Percentiles rank a stretch among this genome's conserved stretches.
Conservation (phyloP, 257 asterid species). For the Cynanchum wilfordii region DNA sequence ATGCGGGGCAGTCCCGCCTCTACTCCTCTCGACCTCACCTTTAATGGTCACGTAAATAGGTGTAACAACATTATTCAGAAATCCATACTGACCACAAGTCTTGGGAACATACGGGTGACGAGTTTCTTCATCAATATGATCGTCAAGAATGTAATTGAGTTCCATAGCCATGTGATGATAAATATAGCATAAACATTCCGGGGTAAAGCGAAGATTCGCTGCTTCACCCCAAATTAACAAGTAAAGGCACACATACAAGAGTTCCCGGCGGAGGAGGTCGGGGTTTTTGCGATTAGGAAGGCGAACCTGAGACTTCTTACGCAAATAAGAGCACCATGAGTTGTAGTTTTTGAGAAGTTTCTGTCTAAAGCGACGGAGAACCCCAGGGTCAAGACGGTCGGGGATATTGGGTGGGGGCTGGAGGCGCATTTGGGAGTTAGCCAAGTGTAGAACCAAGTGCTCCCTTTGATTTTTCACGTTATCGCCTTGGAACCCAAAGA, state of each 20-base stretch:
- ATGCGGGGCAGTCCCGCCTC: conserved; percentile 91
- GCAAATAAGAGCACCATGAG: conserved; percentile 79
- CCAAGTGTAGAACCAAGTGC: conserved; percentile 77
- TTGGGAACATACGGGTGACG: conserved; percentile 61
- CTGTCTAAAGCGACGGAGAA: conserved; percentile 61
- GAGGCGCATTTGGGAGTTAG: conserved; percentile 90
- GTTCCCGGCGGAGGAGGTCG: conserved; percentile 66
- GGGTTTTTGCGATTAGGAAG: conserved; percentile 57
- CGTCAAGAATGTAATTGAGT: conserved; percentile 75
- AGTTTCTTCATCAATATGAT: conserved; percentile 60
- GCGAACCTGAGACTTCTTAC: conserved; percentile 65
- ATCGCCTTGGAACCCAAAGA: conserved; percentile 89
- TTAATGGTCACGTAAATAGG: conserved; percentile 58
- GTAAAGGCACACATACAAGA: conserved; percentile 68
- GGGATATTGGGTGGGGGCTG: conserved; percentile 49
- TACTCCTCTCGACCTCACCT: conserved; percentile 82
- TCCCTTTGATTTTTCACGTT: conserved; percentile 90
- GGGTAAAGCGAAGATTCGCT: conserved; percentile 71
- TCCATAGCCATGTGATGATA: conserved; percentile 89
- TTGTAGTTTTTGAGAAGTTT: conserved; percentile 72
- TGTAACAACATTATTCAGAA: conserved; percentile 48
- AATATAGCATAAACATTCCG: conserved; percentile 84
- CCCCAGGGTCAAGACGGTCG: conserved; percentile 64
- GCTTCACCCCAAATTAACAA: conserved; percentile 90
- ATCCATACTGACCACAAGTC: conserved; percentile 64